Evolutionary conservation across 2,329 filamentous ascomycete species (phyloP), one percentile per base, ranked within the genome.

Genomic region (Blastomyces silverae): DNA sequence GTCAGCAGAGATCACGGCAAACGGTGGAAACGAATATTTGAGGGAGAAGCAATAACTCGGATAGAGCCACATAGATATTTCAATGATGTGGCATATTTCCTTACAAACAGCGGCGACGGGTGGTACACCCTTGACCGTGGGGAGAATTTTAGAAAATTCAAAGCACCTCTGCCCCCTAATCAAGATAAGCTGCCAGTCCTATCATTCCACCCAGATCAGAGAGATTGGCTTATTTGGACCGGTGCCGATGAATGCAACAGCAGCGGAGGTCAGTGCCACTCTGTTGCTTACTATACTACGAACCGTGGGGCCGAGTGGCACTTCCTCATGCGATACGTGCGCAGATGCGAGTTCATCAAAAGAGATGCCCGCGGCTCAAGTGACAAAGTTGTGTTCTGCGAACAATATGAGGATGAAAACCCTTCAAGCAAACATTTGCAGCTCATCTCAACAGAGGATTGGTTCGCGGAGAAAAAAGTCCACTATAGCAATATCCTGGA

Each of bases 221-320:
- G 88, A 73, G 89, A 96, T 71, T 97, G 92, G 91, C 81, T 97
- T 55, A 89, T 99, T 67, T 97, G 92, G 92, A 86, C 89, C 60
- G 93, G 92, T 50, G 79, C 79, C 11, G 84, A 88, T 67, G 95
- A 91, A 73, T 84, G 87, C 55, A 76, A 75, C 42, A 74, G 79
- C 3, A 8, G 13, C 22, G 81, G 80, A 13, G 78, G 76, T 20
- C 78, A 84, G 44, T 97, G 92, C 75, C 88, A 90, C 70, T 82
- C 82, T 0, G 85, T 89, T 67, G 91, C 92, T 1, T 91, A 89
- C 56, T 82, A 91, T 65, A 91, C 90, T 46, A 87, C 81, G 42
- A 91, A 96, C 72, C 89, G 91, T 62, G 93, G 93, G 42, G 78
- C 81, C 39, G 85, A 89, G 66, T 99, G 94, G 94, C 79, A 87